Evolutionary conservation across 805 yeast species (phyloP), one percentile per base, ranked within the genome.

Genomic region (Saccharomycopsis guyanensis): DNA sequence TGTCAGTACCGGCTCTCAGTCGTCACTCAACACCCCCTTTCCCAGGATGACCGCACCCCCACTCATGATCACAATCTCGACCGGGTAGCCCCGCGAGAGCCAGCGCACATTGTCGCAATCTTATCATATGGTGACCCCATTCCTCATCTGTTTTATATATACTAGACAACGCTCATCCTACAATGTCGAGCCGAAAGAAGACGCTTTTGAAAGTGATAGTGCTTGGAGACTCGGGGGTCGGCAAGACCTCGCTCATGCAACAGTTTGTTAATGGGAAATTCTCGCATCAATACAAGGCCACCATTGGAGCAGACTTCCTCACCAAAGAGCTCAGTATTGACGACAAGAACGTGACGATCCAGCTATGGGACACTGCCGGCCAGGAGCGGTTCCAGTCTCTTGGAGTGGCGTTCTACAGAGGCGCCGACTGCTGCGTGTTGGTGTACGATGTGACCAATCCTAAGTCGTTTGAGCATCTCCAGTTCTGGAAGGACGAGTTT

Each of bases 321-420:
- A 91, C 97, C 33, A 91, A 89, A 64, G 97, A 91, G 58, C 77
- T 91, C 50, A 69, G 73, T 23, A 76, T 93, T 49, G 97, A 93
- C 62, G 93, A 83, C 63, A 83, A 61, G 49, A 57, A 66, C 12
- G 73, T 70, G 13, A 69, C 73, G 4, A 65, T 69, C 66, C 91
- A 85, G 66, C 83, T 93, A 46, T 91, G 98, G 98, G 98, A 91
- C 61, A 91, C 98, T 37, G 97, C 97, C 5, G 98, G 98, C 32
- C 98, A 91, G 69, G 98, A 91, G 66, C 75, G 98, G 58, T 91
- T 91, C 73, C 97, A 93, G 66, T 82, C 94, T 49, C 71, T 91
- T 52, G 97, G 97, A 13, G 97, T 91, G 38, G 97, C 97, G 0
- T 91, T 91, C 63, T 91, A 93, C 65, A 73, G 98, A 58, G 97